Conservation (phyloP, 345 rosid genomes). For the Salix dunnii region DNA sequence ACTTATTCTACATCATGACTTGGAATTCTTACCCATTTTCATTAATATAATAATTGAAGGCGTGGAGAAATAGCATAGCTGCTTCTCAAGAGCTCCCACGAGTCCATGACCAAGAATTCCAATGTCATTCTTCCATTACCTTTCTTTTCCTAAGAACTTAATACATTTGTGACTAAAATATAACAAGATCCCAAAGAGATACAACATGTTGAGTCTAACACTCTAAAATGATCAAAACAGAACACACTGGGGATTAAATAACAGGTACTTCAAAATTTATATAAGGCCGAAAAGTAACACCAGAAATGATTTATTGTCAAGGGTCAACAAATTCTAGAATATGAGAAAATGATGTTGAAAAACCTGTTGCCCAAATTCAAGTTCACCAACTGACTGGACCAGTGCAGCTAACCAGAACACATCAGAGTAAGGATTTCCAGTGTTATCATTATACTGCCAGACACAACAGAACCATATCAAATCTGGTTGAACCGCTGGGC, state of each 20-base stretch:
- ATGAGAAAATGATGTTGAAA: constrained; percentile 14
- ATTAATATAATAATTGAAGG: no score
- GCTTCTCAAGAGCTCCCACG: no score
- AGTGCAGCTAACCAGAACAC: constrained; percentile 95
- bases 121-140: no score
- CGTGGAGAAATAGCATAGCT: no score
- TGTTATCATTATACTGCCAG: constrained; percentile 87
- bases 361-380: constrained; percentile 93
- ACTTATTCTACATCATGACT: no score
- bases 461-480: constrained; percentile 7
- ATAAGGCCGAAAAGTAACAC: not conserved
- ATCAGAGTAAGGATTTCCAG: constrained; percentile 88
- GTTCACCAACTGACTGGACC: constrained; percentile 85
- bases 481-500: not conserved
- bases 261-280: not conserved
- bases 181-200: not conserved
- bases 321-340: not conserved
- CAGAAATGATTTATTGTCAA: not conserved
- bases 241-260: not conserved
- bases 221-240: no score
- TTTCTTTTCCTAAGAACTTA: no score
- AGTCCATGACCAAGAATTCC: no score
- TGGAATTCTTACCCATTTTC: no score
- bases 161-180: not conserved
- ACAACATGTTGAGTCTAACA: no score